These are phyloP conservation scores for Chrysopogon serrulatus DNA, from an alignment of 176 grass and related monocot species.

Conservation along the genomic window DNA sequence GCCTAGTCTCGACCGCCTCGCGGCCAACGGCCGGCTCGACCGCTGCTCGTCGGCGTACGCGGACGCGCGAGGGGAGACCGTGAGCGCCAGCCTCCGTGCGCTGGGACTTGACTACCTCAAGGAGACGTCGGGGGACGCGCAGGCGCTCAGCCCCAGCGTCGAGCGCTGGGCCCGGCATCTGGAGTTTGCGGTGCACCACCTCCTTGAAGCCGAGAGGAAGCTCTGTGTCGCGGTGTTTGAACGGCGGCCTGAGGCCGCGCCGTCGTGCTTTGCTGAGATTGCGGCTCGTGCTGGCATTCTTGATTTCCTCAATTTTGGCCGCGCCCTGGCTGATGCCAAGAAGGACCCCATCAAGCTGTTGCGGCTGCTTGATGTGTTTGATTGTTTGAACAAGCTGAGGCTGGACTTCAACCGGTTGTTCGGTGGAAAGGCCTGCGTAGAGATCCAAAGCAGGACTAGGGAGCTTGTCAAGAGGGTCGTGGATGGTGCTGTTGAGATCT, in stretches of 20 bases:
- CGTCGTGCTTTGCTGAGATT: conserved; percentile 58
- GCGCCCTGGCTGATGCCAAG: conserved; percentile 41
- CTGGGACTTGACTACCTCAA: conserved; percentile 61
- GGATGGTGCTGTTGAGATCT: conserved; percentile 68
- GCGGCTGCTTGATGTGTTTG: conserved; percentile 64
- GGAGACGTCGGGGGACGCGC: conserved; percentile 48
- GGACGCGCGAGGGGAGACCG: conserved; percentile 49
- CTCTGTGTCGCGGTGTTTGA: conserved; percentile 56
- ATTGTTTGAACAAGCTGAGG: conserved; percentile 57
- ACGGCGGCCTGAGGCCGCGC: conserved; percentile 15
- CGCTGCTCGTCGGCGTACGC: conserved; percentile 23
- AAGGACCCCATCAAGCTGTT: conserved; percentile 86
- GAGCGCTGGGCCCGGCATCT: conserved; percentile 58
- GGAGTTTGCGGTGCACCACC: conserved; percentile 65
- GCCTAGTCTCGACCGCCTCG: conserved; percentile 52
- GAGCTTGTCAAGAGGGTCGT: conserved; percentile 80
- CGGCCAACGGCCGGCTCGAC: conserved; percentile 32
- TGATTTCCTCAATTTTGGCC: conserved; percentile 60
- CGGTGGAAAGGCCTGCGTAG: conserved; percentile 60
- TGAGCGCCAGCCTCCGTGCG: conserved; percentile 53
- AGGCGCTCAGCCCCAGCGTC: conserved; percentile 47
- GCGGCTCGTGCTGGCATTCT: conserved; percentile 58
- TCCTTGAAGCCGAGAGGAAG: conserved; percentile 54
- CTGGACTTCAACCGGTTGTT: conserved; percentile 71
- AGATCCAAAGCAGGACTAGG: conserved; percentile 63